Percentiles rank a stretch among this genome's conserved stretches.
phyloP scores from a whole-genome alignment of 2,329 filamentous ascomycete genomes.

The Gyromitra esculenta region DNA sequence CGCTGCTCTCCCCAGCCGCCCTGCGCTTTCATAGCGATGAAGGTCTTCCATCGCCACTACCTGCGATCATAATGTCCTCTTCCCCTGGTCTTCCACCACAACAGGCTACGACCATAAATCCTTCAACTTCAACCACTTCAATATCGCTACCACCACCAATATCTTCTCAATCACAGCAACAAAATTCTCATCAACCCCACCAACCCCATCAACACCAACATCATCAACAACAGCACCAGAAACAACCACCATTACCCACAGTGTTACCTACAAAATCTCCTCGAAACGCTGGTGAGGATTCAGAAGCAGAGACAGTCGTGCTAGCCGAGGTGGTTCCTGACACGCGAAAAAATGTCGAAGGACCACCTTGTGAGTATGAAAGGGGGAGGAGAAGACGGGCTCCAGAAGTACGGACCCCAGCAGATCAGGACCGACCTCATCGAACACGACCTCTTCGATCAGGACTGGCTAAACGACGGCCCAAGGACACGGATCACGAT shows the following conservation, averaged over 20 bases:
- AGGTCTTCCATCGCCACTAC: slow-evolving; percentile 55
- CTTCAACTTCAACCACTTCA: background rate
- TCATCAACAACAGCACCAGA: slow-evolving; percentile 30
- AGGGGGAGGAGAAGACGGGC: slow-evolving; percentile 43
- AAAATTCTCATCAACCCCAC: slow-evolving; percentile 35
- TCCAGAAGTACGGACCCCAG: slow-evolving; percentile 40
- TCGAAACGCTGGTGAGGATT: slow-evolving; percentile 65
- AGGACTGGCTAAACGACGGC: slow-evolving; percentile 46
- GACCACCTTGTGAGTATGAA: slow-evolving; percentile 40
- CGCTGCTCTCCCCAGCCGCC: slow-evolving; percentile 49
- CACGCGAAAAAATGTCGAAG: slow-evolving; percentile 40
- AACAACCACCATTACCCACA: slow-evolving; percentile 29
- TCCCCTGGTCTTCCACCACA: slow-evolving; percentile 54
- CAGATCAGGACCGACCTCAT: slow-evolving; percentile 41
- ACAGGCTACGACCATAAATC: slow-evolving; percentile 52
- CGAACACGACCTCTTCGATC: slow-evolving; percentile 48
- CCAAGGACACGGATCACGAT: slow-evolving; percentile 47
- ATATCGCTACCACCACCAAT: slow-evolving; percentile 8
- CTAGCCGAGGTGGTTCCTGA: slow-evolving; percentile 62
- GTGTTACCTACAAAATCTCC: slow-evolving; percentile 37
- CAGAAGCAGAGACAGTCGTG: slow-evolving; percentile 77
- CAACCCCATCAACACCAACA: slow-evolving; percentile 34
- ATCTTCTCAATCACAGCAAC: slow-evolving; percentile 35
- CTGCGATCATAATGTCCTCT: slow-evolving; percentile 56
- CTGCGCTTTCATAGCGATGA: slow-evolving; percentile 55